phyloP scores from a whole-genome alignment of 2,329 filamentous ascomycete species.

The Tolypocladium sp. region DNA sequence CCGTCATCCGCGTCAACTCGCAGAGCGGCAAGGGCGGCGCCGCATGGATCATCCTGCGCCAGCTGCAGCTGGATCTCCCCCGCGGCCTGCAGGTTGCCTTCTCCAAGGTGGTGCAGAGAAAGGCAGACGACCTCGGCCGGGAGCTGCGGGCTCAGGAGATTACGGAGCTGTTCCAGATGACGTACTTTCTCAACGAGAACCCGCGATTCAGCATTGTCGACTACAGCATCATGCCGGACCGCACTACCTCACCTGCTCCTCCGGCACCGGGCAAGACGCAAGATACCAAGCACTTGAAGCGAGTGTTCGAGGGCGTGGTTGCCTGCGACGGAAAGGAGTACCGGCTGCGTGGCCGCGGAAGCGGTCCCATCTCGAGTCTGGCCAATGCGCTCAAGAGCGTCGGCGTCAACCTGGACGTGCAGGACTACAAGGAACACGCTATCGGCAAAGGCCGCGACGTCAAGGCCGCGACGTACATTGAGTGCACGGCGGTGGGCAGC shows the following conservation, averaged over 20 bases:
- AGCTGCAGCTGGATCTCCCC: constrained; percentile 84
- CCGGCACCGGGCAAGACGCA: constrained; percentile 60
- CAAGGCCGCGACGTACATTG: constrained; percentile 92
- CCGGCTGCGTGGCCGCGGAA: constrained; percentile 70
- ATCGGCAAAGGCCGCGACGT: constrained; percentile 74
- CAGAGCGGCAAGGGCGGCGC: constrained; percentile 92
- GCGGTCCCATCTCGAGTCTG: constrained; percentile 83
- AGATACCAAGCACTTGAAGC: constrained; percentile 68
- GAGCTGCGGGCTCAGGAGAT: constrained; percentile 83
- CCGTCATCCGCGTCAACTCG: constrained; percentile 94
- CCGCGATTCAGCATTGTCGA: constrained; percentile 81
- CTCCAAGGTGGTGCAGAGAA: constrained; percentile 73
- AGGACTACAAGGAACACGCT: constrained; percentile 93
- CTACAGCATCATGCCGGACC: constrained; percentile 83
- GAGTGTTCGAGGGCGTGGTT: constrained; percentile 79
- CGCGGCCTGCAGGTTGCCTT: constrained; percentile 89
- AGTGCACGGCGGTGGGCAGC: constrained; percentile 64
- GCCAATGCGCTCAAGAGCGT: constrained; percentile 71
- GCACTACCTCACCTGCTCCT: constrained; percentile 65
- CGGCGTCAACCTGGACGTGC: constrained; percentile 80
- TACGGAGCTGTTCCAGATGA: constrained; percentile 74
- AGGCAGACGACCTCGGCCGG: constrained; percentile 70
- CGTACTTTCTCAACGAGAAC: constrained; percentile 77
- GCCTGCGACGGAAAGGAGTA: constrained; percentile 74
- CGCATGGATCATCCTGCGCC: constrained; percentile 86